Percentiles rank a stretch among this genome's conserved stretches.
phyloP scores from a whole-genome alignment of 495 filamentous ascomycete genomes.

The Penicillium crystallinum region DNA sequence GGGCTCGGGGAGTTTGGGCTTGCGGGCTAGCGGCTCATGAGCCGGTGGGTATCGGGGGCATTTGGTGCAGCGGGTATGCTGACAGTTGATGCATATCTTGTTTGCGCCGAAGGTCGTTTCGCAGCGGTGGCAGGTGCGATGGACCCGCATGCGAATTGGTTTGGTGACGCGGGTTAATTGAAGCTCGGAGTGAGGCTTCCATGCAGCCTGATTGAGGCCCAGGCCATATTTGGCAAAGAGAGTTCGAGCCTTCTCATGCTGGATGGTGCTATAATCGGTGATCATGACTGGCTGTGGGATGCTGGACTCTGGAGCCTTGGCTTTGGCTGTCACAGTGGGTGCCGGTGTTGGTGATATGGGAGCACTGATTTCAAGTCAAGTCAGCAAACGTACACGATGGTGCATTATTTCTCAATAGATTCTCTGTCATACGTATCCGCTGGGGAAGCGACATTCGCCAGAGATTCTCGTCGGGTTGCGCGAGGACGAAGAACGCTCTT shows the following conservation, averaged over 20 bases:
- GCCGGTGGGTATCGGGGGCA: slow-evolving; percentile 65
- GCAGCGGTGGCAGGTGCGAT: slow-evolving; percentile 75
- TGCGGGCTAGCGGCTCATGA: slow-evolving; percentile 25
- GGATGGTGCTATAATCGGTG: slow-evolving; percentile 34
- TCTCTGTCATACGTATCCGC: slow-evolving; percentile 28
- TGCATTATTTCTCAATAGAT: no score
- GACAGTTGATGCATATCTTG: slow-evolving; percentile 66
- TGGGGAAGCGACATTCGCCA: slow-evolving; percentile 10
- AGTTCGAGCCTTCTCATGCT: slow-evolving; percentile 64
- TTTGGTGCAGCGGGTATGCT: slow-evolving; percentile 71
- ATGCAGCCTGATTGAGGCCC: slow-evolving; percentile 64
- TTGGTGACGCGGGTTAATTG: slow-evolving; percentile 74
- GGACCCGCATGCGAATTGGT: slow-evolving; percentile 86
- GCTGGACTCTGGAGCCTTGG: slow-evolving; percentile 6
- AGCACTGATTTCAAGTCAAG: background rate
- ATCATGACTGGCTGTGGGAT: slow-evolving; percentile 25
- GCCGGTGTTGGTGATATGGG: slow-evolving; percentile 7
- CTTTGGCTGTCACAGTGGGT: slow-evolving; percentile 8
- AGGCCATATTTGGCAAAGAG: slow-evolving; percentile 73
- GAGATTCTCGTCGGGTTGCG: slow-evolving; percentile 37
- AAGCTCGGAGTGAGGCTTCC: slow-evolving; percentile 52
- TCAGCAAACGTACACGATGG: slow-evolving; percentile 5
- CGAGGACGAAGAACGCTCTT: slow-evolving; percentile 57
- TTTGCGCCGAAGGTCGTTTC: slow-evolving; percentile 64
- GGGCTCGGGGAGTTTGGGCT: slow-evolving; percentile 24